Evolutionary conservation across 2,329 filamentous ascomycete genomes (phyloP), one percentile per base, ranked within the genome.

Genomic region (Sclerotinia trifoliorum): DNA sequence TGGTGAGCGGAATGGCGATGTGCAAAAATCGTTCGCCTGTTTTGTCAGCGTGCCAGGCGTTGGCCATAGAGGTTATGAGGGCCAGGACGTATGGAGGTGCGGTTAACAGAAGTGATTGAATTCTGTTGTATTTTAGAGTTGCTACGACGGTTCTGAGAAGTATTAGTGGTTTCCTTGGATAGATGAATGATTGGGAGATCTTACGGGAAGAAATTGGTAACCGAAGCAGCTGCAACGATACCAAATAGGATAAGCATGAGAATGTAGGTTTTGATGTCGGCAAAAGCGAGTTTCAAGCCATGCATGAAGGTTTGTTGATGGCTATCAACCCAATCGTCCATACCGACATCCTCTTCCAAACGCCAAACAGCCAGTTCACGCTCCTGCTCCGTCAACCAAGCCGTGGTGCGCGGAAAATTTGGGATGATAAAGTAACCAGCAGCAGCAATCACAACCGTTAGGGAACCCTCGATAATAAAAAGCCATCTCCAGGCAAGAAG

Each of bases 21-120:
- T 93, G 90, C 76, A 85, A 86, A 78, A 88, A 92, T 6, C 90
- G 84, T 78, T 93, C 90, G 26, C 88, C 88, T 0, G 88, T 90
- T 54, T 82, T 84, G 77, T 92, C 90, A 21, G 90, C 88, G 77
- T 92, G 88, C 83, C 86, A 88, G 5, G 90, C 87, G 72, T 91
- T 91, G 55, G 82, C 68, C 71, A 88, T 87, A 1, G 88, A 86
- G 0, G 85, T 86, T 55, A 90, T 83, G 44, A 87, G 83, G 61
- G 82, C 83, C 17, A 90, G 81, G 3, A 89, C 84, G 75, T 90
- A 91, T 1, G 88, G 88, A 0, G 89, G 89, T 0, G 84, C 85
- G 0, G 87, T 89, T 65, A 91, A 80, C 19, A 90, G 83, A 5
- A 90, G 83, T 0, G 88, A 86, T 35, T 82, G 78, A 61, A 88